Evolutionary conservation across 1,284 basidiomycete species (phyloP).

Genomic region (Ceratobasidium sp.): DNA sequence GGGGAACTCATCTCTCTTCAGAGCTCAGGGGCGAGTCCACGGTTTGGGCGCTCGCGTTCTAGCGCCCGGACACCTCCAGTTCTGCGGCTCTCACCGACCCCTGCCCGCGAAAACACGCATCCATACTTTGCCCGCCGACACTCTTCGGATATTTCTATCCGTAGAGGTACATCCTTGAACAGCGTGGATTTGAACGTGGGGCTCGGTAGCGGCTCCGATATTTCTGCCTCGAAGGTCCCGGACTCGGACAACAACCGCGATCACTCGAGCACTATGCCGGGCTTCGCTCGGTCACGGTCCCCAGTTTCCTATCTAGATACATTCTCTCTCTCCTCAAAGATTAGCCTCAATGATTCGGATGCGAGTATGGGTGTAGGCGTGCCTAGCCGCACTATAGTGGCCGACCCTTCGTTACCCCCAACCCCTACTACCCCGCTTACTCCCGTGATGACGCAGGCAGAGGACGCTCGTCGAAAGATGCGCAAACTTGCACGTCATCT

Average conservation of each 20-base stretch:
- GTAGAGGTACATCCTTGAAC: constrained; percentile 17
- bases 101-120: constrained; percentile 8
- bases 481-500: constrained; percentile 37
- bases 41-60: constrained; percentile 28
- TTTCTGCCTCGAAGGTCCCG: constrained; percentile 2
- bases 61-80: constrained; percentile 28
- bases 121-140: constrained; percentile 24
- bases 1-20: constrained; percentile 8
- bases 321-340: constrained; percentile 20
- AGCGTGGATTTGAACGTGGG: constrained; percentile 33
- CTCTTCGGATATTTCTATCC: constrained; percentile 26
- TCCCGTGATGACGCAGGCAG: constrained; percentile 21
- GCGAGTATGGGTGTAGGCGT: neutral
- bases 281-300: constrained; percentile 31
- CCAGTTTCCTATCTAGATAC: constrained; percentile 18
- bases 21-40: constrained; percentile 21
- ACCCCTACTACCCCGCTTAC: constrained; percentile 31
- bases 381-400: neutral
- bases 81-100: constrained; percentile 20
- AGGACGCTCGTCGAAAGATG: constrained; percentile 39
- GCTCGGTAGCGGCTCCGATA: constrained; percentile 16
- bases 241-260: constrained; percentile 14
- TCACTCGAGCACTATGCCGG: constrained; percentile 35
- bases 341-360: constrained; percentile 28
- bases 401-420: constrained; percentile 19